phyloP scores from a whole-genome alignment of 2,329 filamentous ascomycete genomes.

The Hypoxylon sp. region DNA sequence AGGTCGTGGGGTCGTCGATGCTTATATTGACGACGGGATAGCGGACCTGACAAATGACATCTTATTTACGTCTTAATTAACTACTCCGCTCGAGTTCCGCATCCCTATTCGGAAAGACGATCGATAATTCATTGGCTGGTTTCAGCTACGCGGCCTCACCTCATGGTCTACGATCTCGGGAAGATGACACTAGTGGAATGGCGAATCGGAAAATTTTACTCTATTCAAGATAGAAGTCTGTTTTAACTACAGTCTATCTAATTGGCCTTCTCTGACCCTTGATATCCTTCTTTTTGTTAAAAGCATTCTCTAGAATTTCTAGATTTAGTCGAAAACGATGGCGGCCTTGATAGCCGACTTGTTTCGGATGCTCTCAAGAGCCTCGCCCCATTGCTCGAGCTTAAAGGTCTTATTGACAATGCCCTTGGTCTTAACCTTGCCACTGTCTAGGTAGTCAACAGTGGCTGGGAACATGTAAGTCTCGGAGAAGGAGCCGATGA shows the following conservation, averaged over 20 bases:
- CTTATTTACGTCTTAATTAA: constrained; percentile 13
- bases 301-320: constrained; percentile 13
- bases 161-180: constrained; percentile 12
- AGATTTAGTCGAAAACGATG: constrained; percentile 74
- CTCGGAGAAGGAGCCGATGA: constrained; percentile 80
- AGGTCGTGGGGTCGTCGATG: constrained; percentile 45
- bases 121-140: constrained; percentile 34
- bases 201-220: constrained; percentile 37
- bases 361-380: constrained; percentile 78
- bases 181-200: background rate
- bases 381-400: constrained; percentile 80
- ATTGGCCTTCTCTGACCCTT: constrained; percentile 5
- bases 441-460: constrained; percentile 69
- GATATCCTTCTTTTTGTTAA: constrained; percentile 16
- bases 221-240: constrained; percentile 43
- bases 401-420: constrained; percentile 82
- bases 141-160: constrained; percentile 4
- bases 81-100: constrained; percentile 24
- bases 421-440: constrained; percentile 74
- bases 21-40: constrained; percentile 43
- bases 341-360: constrained; percentile 82
- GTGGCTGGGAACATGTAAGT: constrained; percentile 78
- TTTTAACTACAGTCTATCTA: constrained; percentile 39
- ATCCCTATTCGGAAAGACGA: constrained; percentile 38
- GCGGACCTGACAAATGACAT: constrained; percentile 28